Evolutionary conservation across 257 asterid species (phyloP), one percentile per base, ranked within the genome.

Genomic region (Ocimum tenuiflorum): DNA sequence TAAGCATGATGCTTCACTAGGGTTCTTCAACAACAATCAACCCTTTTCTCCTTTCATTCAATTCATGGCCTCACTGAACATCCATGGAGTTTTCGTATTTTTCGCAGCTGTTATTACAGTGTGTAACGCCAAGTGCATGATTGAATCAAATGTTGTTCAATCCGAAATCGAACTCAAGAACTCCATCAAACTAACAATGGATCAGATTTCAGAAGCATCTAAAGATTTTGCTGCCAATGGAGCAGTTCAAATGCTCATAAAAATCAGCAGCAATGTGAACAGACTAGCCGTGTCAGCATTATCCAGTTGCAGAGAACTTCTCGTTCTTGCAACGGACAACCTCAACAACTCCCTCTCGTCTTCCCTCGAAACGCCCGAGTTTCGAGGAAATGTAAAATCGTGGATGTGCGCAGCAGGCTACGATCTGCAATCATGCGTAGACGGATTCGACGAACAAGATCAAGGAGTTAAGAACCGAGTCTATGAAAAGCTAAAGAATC

Each of bases 381-480:
- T 1, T 1, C 8, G 13, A 2, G 62, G 13, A 12, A 13, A 14
- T 47, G 13, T 57, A 12, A 55, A 7, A 18, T 53, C 29, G 8
- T 36, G 49, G 75, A 14, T 62, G 4, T 60, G 75, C 13, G 63
- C 71, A 36, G 58, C 71, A 5, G 58, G 62, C 3, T 11, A 38
- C 5, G 18, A 42, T 65, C 49, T 68, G 8, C 15, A 68, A 4
- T 54, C 79, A 12, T 74, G 79, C 35, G 3, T 54, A 18, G 63
- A 74, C 8, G 79, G 67, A 10, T 74, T 68, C 31, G 51, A 46
- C 7, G 69, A 57, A 18, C 35, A n/a, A 14, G 33, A 2, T 7
- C 1, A 20, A 17, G 29, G 13, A 7, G 52, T 67, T 17, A 61
- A 18, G 22, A 38, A 22, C 2, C 18, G 35, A 2, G 75, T 35